A percentile compares a stretch with the other conserved stretches of the same genome.
Evolutionary conservation across 2,329 filamentous ascomycete species (phyloP).

Genomic region (Zarea fungicola): DNA sequence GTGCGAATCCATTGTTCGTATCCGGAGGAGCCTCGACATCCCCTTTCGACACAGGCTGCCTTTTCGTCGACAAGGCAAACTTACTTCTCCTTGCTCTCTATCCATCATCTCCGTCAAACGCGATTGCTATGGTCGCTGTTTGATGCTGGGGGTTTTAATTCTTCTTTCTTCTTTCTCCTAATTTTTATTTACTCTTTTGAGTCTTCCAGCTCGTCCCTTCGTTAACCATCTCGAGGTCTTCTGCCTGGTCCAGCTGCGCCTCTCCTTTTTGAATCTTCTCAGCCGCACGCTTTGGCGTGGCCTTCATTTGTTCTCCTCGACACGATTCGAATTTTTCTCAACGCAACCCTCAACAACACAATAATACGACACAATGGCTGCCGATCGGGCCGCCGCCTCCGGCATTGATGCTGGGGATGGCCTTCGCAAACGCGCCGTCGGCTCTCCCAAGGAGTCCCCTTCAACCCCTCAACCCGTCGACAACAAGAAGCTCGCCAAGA

Average conservation of each 20-base stretch:
- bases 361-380: conserved; percentile 39
- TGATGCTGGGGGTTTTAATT: conserved; percentile 12
- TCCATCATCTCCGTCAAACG: conserved; percentile 8
- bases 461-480: conserved; percentile 41
- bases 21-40: conserved; percentile 4
- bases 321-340: neutral
- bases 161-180: conserved; percentile 18
- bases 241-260: conserved; percentile 18
- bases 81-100: neutral
- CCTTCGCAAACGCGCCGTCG: conserved; percentile 49
- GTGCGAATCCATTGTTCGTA: neutral
- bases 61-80: neutral
- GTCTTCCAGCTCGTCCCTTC: conserved; percentile 33
- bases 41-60: conserved; percentile 9
- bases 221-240: conserved; percentile 20
- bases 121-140: conserved; percentile 16
- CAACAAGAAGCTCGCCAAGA: conserved; percentile 52
- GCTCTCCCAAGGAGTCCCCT: conserved; percentile 30
- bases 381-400: conserved; percentile 51
- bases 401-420: conserved; percentile 55
- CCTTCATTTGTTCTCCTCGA: conserved; percentile 2
- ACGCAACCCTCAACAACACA: neutral
- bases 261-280: conserved; percentile 9
- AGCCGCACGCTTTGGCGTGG: conserved; percentile 1
- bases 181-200: conserved; percentile 22